Conservation (phyloP, 768 basidiomycete species). For the Tulasnella calospora region DNA sequence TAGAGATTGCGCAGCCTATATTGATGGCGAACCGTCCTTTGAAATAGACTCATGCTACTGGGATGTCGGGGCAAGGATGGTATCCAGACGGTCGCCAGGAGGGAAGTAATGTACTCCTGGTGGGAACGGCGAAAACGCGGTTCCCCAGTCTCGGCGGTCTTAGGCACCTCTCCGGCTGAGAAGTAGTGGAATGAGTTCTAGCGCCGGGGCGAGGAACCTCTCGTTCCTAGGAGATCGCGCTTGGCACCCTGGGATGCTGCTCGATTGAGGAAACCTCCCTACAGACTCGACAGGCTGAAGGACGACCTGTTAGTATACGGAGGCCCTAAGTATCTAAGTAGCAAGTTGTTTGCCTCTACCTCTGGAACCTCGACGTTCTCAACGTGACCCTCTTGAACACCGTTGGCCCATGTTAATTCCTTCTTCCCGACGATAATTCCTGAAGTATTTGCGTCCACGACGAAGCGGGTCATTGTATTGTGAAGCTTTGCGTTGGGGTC, state of each 20-base stretch:
- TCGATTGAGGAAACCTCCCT: too few relatives aligned
- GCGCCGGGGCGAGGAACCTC: too few relatives aligned
- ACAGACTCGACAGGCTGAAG: too few relatives aligned
- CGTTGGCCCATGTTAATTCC: constrained; percentile 34
- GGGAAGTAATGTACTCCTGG: background rate
- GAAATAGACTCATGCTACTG: background rate
- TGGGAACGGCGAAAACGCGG: background rate
- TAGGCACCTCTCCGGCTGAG: too few relatives aligned
- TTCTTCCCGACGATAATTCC: constrained; percentile 36
- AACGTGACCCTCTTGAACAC: constrained; percentile 39
- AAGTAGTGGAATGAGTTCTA: too few relatives aligned
- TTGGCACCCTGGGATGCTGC: too few relatives aligned
- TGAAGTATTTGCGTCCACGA: constrained; percentile 36
- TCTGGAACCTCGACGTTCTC: constrained; percentile 35
- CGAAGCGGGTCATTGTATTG: constrained; percentile 39
- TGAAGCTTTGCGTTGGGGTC: constrained; percentile 35
- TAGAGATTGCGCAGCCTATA: background rate
- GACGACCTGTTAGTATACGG: background rate
- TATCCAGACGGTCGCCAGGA: background rate
- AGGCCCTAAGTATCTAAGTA: background rate
- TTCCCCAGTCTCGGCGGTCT: too few relatives aligned
- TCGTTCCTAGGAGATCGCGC: too few relatives aligned
- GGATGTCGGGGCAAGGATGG: background rate
- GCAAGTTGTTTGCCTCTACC: background rate
- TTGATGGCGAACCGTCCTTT: background rate